These are phyloP conservation scores for Chrysoporthe deuterocubensis DNA, from an alignment of 2,329 filamentous ascomycete genomes.

Conservation along the genomic window DNA sequence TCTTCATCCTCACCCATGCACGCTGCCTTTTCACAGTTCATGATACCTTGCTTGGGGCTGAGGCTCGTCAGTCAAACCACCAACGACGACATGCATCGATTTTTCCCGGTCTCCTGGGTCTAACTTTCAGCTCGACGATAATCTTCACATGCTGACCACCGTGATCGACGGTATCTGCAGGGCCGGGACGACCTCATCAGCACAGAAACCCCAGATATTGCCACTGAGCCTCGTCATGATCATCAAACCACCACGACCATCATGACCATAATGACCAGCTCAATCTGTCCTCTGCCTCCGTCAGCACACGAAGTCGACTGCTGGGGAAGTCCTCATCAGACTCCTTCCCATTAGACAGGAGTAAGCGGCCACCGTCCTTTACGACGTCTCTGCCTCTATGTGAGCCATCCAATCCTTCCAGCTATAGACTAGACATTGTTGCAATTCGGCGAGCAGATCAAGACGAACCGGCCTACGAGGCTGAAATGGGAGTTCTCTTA, in stretches of 20 bases:
- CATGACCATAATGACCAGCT: neutral
- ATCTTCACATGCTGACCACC: neutral
- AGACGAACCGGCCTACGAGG: neutral
- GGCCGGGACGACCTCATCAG: neutral
- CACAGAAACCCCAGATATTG: neutral
- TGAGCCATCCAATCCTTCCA: neutral
- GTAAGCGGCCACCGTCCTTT: neutral
- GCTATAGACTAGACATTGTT: neutral
- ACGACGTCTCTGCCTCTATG: neutral
- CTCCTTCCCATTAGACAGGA: neutral
- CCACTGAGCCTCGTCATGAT: neutral
- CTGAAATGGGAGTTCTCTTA: neutral
- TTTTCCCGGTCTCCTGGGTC: neutral
- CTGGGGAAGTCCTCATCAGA: neutral
- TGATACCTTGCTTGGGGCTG: neutral
- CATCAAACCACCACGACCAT: neutral
- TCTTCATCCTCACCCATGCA: neutral
- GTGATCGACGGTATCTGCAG: neutral
- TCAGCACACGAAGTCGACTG: neutral
- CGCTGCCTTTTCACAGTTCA: neutral
- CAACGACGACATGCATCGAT: neutral
- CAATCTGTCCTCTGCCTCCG: neutral
- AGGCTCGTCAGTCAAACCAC: neutral
- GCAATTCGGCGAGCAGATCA: neutral
- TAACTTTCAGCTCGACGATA: neutral